A percentile compares a stretch with the other conserved stretches of the same genome.
Conservation (phyloP, 2,329 filamentous ascomycete species). For the Exophiala lecanii-corni region DNA sequence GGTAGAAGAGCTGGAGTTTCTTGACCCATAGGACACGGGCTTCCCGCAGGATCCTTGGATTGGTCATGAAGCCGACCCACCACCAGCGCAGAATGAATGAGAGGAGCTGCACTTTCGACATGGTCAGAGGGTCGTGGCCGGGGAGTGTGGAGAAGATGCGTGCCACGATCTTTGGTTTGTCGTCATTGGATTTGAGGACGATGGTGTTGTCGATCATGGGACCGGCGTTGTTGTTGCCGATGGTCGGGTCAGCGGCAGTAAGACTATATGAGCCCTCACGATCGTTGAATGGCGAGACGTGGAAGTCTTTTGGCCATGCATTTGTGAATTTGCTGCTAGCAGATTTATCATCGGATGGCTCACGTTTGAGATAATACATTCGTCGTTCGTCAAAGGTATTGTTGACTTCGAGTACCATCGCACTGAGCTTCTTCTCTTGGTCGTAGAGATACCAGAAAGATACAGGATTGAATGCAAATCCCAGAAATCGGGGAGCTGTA, state of each 20-base stretch:
- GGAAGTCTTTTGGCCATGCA: conserved; percentile 66
- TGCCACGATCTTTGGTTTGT: conserved; percentile 19
- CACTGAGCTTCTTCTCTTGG: conserved; percentile 50
- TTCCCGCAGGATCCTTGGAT: conserved; percentile 17
- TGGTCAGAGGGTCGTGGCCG: conserved; percentile 2
- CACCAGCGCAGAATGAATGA: conserved; percentile 16
- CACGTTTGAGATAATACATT: conserved; percentile 57
- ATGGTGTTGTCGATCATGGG: conserved; percentile 29
- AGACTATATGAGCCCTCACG: conserved; percentile 54
- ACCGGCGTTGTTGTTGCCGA: conserved; percentile 28
- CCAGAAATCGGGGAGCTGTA: conserved; percentile 64
- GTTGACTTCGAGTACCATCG: conserved; percentile 69
- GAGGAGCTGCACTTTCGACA: conserved; percentile 3
- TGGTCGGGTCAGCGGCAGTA: conserved; percentile 46
- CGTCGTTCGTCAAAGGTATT: conserved; percentile 71
- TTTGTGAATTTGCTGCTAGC: conserved; percentile 39
- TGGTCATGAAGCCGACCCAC: conserved; percentile 22
- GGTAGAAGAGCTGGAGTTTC: conserved; percentile 17
- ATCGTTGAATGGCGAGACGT: conserved; percentile 71
- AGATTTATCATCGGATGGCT: conserved; percentile 5
- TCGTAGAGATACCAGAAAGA: conserved; percentile 78
- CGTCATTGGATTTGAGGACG: conserved; percentile 10
- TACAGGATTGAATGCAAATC: conserved; percentile 69
- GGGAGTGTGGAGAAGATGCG: conserved; percentile 12
- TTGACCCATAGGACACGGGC: conserved; percentile 17